These are phyloP conservation scores for Debaryomyces fabryi DNA, from an alignment of 1,139 yeast genomes.

Conservation along the genomic window DNA sequence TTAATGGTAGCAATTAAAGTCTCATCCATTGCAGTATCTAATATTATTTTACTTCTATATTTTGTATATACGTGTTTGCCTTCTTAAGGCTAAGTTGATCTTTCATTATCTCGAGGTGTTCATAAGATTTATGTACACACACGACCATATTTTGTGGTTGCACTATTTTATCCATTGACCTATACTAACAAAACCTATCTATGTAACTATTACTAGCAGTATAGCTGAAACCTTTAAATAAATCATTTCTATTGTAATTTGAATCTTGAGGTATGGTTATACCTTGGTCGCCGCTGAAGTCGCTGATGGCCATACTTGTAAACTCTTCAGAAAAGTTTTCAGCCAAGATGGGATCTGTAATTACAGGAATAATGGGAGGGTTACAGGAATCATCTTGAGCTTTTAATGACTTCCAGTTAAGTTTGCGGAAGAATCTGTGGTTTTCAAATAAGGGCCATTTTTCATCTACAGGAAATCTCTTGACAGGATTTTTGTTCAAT, in stretches of 20 bases:
- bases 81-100: neutral
- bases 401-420: slow-evolving; percentile 32
- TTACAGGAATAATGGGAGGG: slow-evolving; percentile 38
- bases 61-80: neutral
- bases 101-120: slow-evolving; percentile 9
- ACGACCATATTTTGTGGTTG: slow-evolving; percentile 7
- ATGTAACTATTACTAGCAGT: slow-evolving; percentile 34
- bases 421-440: slow-evolving; percentile 36
- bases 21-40: slow-evolving; percentile 68
- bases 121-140: slow-evolving; percentile 1
- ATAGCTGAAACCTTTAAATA: slow-evolving; percentile 32
- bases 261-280: slow-evolving; percentile 13
- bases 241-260: slow-evolving; percentile 7
- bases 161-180: neutral
- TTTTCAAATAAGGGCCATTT: slow-evolving; percentile 35
- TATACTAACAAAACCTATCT: slow-evolving; percentile 17
- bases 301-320: slow-evolving; percentile 29
- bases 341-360: slow-evolving; percentile 39
- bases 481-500: slow-evolving; percentile 70
- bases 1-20: slow-evolving; percentile 87
- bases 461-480: slow-evolving; percentile 68
- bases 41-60: slow-evolving; percentile 3
- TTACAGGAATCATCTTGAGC: slow-evolving; percentile 19
- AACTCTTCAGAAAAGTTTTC: slow-evolving; percentile 37
- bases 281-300: slow-evolving; percentile 16